These are phyloP conservation scores for Myxozyma sirexii DNA, from an alignment of 805 yeast species.

Conservation along the genomic window DNA sequence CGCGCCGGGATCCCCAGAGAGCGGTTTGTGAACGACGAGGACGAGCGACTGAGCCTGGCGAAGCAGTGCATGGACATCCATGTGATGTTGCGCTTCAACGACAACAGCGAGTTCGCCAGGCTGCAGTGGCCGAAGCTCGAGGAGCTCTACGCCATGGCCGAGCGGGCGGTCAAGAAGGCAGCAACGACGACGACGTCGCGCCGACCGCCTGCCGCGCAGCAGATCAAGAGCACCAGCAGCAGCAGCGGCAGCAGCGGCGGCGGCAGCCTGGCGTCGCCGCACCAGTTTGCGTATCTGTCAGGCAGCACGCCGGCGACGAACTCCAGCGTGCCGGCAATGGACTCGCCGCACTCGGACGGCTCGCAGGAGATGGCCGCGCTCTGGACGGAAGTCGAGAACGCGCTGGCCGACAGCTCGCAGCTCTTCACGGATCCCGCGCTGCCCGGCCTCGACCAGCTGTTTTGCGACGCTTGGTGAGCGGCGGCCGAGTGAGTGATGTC, in stretches of 20 bases:
- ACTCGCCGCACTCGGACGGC: too few species aligned
- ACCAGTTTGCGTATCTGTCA: too few species aligned
- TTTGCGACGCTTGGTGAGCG: neutral
- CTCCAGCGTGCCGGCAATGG: too few species aligned
- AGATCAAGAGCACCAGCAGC: neutral
- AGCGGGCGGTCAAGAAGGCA: neutral
- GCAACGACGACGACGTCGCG: too few species aligned
- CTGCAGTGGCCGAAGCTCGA: slow-evolving; percentile 4
- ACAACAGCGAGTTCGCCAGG: neutral
- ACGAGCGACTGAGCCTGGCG: neutral
- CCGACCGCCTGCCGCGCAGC: too few species aligned
- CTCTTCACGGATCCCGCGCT: neutral
- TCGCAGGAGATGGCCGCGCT: neutral
- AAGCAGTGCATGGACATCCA: neutral
- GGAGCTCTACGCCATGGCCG: slow-evolving; percentile 4
- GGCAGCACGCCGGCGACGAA: too few species aligned
- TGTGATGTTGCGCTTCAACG: neutral
- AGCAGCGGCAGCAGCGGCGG: neutral
- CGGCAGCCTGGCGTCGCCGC: too few species aligned
- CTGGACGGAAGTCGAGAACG: slow-evolving; percentile 7
- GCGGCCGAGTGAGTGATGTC: too few species aligned
- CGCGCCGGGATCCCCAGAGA: neutral
- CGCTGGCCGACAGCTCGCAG: neutral
- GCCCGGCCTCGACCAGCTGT: slow-evolving; percentile 1
- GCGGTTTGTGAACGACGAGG: neutral